Percentiles rank a stretch among this genome's conserved stretches.
These are phyloP conservation scores for Pachyrhizus erosus DNA, from an alignment of 306 rosid species.

Conservation along the genomic window DNA sequence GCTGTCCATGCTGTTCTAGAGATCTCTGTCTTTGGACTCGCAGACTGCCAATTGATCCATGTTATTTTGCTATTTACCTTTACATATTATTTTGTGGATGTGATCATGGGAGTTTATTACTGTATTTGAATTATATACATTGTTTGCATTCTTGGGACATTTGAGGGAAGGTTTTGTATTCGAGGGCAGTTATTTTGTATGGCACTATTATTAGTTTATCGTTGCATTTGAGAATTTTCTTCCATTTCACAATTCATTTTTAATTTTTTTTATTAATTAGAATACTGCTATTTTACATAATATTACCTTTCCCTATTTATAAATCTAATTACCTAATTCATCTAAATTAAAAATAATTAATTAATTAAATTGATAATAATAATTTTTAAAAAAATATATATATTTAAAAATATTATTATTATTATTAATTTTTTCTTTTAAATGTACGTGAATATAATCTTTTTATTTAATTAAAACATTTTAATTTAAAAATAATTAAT, in stretches of 20 bases:
- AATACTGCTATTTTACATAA: neutral
- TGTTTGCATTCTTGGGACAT: constrained; percentile 76
- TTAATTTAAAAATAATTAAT: too few relatives aligned
- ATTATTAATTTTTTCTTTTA: too few relatives aligned
- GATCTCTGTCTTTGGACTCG: constrained; percentile 13
- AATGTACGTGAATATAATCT: too few relatives aligned
- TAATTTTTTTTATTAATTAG: neutral
- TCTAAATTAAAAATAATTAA: too few relatives aligned
- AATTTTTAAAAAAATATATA: too few relatives aligned
- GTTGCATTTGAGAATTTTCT: constrained; percentile 1
- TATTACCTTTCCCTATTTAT: too few relatives aligned
- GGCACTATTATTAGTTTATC: constrained; percentile 31
- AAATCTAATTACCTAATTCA: too few relatives aligned
- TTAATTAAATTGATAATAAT: too few relatives aligned
- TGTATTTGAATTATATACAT: constrained; percentile 51
- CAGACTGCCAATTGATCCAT: neutral
- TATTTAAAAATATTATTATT: too few relatives aligned
- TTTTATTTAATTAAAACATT: too few relatives aligned
- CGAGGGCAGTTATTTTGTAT: constrained; percentile 41
- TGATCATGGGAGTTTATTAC: constrained; percentile 49
- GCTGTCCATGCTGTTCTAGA: constrained; percentile 62
- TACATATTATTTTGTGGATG: constrained; percentile 46
- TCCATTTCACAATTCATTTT: neutral
- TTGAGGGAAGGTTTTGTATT: constrained; percentile 55
- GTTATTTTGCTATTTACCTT: constrained; percentile 37